Evolutionary conservation across 768 basidiomycete genomes (phyloP).

Genomic region (Calvatia gigantea): DNA sequence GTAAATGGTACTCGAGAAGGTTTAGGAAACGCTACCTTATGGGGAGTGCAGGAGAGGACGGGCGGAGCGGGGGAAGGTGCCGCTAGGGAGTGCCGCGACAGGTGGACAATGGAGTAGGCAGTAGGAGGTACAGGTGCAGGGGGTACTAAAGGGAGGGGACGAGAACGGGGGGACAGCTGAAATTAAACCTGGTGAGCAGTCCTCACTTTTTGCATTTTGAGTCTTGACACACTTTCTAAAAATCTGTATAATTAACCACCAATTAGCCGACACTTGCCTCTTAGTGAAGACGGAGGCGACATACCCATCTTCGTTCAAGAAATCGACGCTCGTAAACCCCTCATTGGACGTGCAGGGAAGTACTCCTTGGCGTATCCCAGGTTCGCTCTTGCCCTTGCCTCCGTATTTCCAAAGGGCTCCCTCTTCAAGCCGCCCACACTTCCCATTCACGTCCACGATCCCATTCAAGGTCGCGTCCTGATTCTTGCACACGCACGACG

Average conservation of each 20-base stretch:
- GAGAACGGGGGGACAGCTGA: no score
- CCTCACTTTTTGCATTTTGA: background rate
- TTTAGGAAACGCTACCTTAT: conserved; percentile 74
- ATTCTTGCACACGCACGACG: no score
- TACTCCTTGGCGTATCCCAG: no score
- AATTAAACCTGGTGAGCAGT: no score
- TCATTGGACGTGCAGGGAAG: conserved; percentile 35
- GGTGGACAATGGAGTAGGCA: conserved; percentile 7
- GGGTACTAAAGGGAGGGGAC: background rate
- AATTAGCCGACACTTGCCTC: conserved; percentile 14
- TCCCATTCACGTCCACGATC: no score
- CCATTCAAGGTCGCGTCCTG: no score
- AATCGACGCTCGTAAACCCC: conserved; percentile 66
- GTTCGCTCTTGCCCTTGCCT: no score
- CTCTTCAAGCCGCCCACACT: no score
- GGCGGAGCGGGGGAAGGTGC: background rate
- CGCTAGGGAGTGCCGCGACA: conserved; percentile 16
- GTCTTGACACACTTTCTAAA: conserved; percentile 6
- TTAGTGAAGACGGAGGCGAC: conserved; percentile 67
- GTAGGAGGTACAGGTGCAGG: background rate
- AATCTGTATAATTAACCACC: no score
- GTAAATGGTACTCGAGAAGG: conserved; percentile 74
- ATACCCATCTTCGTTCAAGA: conserved; percentile 76
- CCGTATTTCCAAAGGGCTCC: no score
- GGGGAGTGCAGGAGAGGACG: conserved; percentile 21